Base-by-base conservation (phyloP, 345 rosid species). In the Populus alba region DNA sequence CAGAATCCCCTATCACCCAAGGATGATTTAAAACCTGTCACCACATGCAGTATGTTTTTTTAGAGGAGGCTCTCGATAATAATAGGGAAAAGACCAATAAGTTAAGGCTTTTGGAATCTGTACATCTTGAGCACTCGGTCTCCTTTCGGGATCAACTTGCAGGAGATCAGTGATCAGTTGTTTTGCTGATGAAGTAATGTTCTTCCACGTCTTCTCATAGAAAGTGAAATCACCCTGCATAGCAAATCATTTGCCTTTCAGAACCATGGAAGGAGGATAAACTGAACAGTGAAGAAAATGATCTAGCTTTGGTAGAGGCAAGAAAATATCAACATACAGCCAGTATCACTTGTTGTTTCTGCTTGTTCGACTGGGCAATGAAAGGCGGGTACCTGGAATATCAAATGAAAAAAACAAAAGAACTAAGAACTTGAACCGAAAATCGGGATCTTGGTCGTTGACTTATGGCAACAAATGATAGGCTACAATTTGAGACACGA, bases 1-100 rank as follows among this genome's bases (percentile, higher is more conserved):
- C 92, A 25, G 83, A 83, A 69, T 88, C 88, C 27, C 94, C 94
- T 39, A 67, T 83, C 41, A 91, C 94, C 94, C 94, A 91, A 25
- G 89, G 92, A 78, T 88, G 88, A 51, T 72, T 80, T 12, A 90
- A 80, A 73, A 90, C 84, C 91, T 90, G 89, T 70, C 35, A 45
- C 62, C 35, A 18, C n/a, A 22, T 5, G 4, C 1, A 7, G 39
- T 17, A 6, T 1, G 18, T 13, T 18, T 25, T 39, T n/a, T 23
- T n/a, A 61, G 31, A 7, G 62, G 23, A 55, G 11, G 25, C 47
- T 31, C 37, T 15, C n/a, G 23, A 71, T 29, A 10, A 65, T 51
- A 45, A 8, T 20, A 71, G 20, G 7, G 7, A 77, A 62, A 33
- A 53, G 41, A 38, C 17, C 43, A 65, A n/a, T 15, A 9, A 27